Evolutionary conservation across 345 rosid species (phyloP).

Genomic region (Fremontodendron californicum): DNA sequence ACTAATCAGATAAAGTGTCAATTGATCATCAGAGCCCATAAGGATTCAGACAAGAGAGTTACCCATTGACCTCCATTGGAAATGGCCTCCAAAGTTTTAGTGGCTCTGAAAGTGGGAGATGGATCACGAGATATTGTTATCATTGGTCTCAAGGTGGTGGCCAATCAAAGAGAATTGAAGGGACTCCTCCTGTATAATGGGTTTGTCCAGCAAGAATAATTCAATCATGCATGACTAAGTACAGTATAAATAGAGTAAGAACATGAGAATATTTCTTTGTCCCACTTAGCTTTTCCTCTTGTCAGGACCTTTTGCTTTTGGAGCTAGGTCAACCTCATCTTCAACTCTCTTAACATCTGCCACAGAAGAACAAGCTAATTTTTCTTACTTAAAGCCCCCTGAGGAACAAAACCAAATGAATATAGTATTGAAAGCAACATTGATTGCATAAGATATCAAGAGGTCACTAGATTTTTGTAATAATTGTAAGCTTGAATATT

Average conservation of each 20-base stretch:
- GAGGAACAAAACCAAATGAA: conserved; percentile 7
- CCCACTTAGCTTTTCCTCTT: conserved; percentile 28
- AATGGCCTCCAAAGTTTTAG: conserved; percentile 34
- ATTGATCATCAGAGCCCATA: conserved; percentile 34
- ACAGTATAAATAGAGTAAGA: conserved; percentile 33
- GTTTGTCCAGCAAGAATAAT: conserved; percentile 30
- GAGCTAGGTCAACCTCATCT: conserved; percentile 29
- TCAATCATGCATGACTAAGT: conserved; percentile 43
- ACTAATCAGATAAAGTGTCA: conserved; percentile 26
- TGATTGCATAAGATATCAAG: conserved; percentile 4
- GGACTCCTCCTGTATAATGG: conserved; percentile 29
- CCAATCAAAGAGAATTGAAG: conserved; percentile 34
- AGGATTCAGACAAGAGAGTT: conserved; percentile 33
- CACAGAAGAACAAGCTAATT: conserved; percentile 11
- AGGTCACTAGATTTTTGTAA: background rate
- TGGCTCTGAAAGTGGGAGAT: conserved; percentile 53
- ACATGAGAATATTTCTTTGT: conserved; percentile 25
- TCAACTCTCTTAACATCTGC: conserved; percentile 18
- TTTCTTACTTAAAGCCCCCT: conserved; percentile 1
- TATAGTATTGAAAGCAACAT: background rate
- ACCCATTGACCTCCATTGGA: conserved; percentile 52
- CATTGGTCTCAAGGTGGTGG: conserved; percentile 38
- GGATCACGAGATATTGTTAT: conserved; percentile 40
- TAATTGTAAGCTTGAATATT: background rate
- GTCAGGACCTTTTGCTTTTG: conserved; percentile 22